Conservation (phyloP, 1,284 basidiomycete species). For the Ganoderma leucocontextum region DNA sequence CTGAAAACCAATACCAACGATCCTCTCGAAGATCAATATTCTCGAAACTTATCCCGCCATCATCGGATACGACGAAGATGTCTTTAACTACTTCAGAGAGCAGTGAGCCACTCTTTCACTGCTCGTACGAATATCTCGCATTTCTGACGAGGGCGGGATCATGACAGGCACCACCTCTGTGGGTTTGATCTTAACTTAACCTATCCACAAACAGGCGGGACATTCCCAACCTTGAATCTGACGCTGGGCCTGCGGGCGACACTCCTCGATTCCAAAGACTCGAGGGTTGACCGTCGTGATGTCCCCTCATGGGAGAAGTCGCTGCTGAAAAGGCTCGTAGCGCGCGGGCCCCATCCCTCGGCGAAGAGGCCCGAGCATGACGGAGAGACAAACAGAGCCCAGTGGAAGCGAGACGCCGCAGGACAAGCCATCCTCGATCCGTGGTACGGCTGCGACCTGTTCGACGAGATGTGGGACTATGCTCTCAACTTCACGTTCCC, state of each 20-base stretch:
- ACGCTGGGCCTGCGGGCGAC: conserved; percentile 18
- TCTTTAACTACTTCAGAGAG: conserved; percentile 70
- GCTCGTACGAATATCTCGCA: not conserved
- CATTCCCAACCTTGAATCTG: conserved; percentile 50
- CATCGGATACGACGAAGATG: conserved; percentile 70
- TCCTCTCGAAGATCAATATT: conserved; percentile 51
- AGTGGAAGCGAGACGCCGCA: conserved; percentile 38
- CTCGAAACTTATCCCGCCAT: conserved; percentile 76
- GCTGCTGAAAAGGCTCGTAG: conserved; percentile 11
- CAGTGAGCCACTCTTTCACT: conserved; percentile 51
- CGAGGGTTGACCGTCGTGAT: conserved; percentile 11
- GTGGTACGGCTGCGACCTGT: conserved; percentile 44
- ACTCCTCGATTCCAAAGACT: conserved; percentile 18
- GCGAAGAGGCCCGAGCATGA: conserved; percentile 20
- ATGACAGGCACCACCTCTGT: conserved; percentile 40
- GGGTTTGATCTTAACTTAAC: conserved; percentile 70
- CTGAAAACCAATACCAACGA: not conserved
- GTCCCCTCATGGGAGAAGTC: not conserved
- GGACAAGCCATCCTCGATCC: conserved; percentile 42
- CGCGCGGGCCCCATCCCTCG: conserved; percentile 12
- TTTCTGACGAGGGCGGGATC: not conserved
- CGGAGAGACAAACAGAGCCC: conserved; percentile 25
- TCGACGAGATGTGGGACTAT: conserved; percentile 45
- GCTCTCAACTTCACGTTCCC: conserved; percentile 54
- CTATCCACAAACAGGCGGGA: conserved; percentile 63